A percentile compares a stretch with the other conserved stretches of the same genome.
Conservation (phyloP, 768 basidiomycete genomes). For the Crepidotus variabilis region DNA sequence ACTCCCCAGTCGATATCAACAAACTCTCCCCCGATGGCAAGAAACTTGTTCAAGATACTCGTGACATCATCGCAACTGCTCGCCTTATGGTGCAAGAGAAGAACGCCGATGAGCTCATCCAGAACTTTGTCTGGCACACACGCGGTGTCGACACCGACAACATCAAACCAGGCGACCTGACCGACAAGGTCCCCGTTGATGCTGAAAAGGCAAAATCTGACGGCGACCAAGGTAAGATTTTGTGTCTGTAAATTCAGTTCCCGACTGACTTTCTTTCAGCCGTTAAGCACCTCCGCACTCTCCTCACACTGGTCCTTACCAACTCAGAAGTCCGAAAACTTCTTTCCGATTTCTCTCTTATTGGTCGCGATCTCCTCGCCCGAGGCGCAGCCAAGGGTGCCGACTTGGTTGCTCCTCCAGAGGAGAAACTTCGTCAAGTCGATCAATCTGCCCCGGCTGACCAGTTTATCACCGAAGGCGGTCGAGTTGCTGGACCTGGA, state of each 20-base stretch:
- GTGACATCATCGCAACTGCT: constrained; percentile 75
- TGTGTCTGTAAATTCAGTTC: background rate
- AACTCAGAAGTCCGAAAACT: constrained; percentile 94
- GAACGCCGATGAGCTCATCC: constrained; percentile 89
- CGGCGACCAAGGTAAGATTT: constrained; percentile 50
- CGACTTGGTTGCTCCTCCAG: constrained; percentile 58
- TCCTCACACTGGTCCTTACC: constrained; percentile 82
- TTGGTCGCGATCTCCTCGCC: constrained; percentile 83
- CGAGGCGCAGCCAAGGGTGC: constrained; percentile 71
- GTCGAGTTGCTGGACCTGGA: constrained; percentile 22
- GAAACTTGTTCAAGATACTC: constrained; percentile 72
- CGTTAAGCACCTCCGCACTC: constrained; percentile 81
- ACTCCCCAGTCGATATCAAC: constrained; percentile 54
- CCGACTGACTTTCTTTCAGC: constrained; percentile 37
- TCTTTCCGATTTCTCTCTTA: constrained; percentile 68
- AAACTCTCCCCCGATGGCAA: constrained; percentile 76
- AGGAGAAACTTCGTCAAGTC: constrained; percentile 58
- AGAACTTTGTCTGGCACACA: constrained; percentile 86
- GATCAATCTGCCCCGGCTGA: constrained; percentile 68
- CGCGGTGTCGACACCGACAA: constrained; percentile 39
- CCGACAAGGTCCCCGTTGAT: constrained; percentile 39
- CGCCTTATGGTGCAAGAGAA: constrained; percentile 74
- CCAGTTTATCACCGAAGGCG: constrained; percentile 55
- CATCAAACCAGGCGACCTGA: constrained; percentile 22
- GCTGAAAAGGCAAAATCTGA: constrained; percentile 56